phyloP scores from a whole-genome alignment of 805 yeast genomes.

The Candida hungchunana region DNA sequence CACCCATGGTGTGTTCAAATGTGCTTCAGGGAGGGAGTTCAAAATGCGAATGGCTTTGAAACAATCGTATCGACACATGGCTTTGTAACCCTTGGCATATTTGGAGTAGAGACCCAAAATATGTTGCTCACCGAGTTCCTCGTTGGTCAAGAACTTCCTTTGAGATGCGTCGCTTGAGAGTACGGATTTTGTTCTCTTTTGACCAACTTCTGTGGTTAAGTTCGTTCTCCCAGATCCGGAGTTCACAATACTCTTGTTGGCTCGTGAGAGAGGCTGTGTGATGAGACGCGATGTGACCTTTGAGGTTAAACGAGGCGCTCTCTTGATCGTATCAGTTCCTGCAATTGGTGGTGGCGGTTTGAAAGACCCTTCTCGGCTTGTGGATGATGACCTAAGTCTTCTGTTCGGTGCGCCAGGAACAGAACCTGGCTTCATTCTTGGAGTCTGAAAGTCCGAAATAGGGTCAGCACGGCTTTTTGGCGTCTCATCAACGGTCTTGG shows the following conservation, averaged over 20 bases:
- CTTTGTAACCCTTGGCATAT: conserved; percentile 58
- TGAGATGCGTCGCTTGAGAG: conserved; percentile 11
- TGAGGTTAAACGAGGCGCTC: conserved; percentile 33
- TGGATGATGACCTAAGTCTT: conserved; percentile 25
- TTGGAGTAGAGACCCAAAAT: conserved; percentile 44
- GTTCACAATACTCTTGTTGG: conserved; percentile 12
- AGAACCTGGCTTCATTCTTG: conserved; percentile 33
- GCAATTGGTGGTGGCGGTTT: conserved; percentile 20
- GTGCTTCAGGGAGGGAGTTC: conserved; percentile 57
- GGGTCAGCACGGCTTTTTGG: conserved; percentile 13
- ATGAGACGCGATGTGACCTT: conserved; percentile 45
- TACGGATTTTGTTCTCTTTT: conserved; percentile 19
- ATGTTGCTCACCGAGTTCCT: conserved; percentile 35
- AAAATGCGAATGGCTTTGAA: conserved; percentile 71
- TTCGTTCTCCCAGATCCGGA: conserved; percentile 8
- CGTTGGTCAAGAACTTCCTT: conserved; percentile 18
- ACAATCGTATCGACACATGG: conserved; percentile 67
- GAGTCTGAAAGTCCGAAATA: conserved; percentile 36
- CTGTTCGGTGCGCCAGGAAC: conserved; percentile 39
- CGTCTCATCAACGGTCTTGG: conserved; percentile 18
- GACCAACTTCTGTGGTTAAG: conserved; percentile 14
- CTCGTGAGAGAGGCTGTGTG: conserved; percentile 34
- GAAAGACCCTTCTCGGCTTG: conserved; percentile 11
- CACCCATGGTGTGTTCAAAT: conserved; percentile 79
- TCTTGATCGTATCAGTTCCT: conserved; percentile 21